Conservation (phyloP, 441 rosid species). For the Adansonia gregorii region DNA sequence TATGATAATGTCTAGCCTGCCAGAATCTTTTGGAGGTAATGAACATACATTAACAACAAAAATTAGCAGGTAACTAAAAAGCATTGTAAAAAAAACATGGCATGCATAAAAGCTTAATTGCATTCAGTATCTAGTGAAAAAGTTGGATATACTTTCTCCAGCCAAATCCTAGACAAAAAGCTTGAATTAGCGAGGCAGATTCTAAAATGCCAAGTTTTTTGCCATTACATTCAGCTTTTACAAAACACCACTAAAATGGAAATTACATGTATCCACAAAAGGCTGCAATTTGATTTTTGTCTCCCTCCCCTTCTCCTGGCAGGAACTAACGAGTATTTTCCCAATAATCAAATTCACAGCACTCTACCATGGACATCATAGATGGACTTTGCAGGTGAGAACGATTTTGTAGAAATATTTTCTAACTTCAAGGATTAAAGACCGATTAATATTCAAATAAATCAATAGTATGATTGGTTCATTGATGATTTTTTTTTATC, state of each 20-base stretch:
- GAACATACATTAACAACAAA: conserved; percentile 12
- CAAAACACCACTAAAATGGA: neutral
- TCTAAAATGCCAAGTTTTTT: neutral
- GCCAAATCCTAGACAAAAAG: neutral
- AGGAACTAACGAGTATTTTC: neutral
- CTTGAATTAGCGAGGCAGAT: neutral
- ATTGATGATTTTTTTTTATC: neutral
- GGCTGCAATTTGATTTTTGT: conserved; percentile 3
- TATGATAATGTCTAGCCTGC: conserved; percentile 6
- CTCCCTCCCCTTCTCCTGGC: neutral
- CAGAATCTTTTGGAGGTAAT: neutral
- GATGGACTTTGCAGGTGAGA: neutral
- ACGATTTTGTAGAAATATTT: neutral
- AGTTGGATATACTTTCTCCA: neutral
- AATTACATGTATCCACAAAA: neutral
- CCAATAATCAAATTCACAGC: neutral
- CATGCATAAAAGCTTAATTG: neutral
- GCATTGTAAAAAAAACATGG: neutral
- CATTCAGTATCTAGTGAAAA: neutral
- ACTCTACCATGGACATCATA: neutral
- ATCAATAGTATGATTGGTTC: neutral
- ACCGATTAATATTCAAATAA: neutral
- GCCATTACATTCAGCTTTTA: neutral
- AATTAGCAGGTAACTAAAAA: neutral
- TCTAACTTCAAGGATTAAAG: neutral